Percentiles rank a stretch among this genome's conserved stretches.
These are phyloP conservation scores for Emergomyces pasteurianus DNA, from an alignment of 2,329 filamentous ascomycete genomes.

Conservation along the genomic window DNA sequence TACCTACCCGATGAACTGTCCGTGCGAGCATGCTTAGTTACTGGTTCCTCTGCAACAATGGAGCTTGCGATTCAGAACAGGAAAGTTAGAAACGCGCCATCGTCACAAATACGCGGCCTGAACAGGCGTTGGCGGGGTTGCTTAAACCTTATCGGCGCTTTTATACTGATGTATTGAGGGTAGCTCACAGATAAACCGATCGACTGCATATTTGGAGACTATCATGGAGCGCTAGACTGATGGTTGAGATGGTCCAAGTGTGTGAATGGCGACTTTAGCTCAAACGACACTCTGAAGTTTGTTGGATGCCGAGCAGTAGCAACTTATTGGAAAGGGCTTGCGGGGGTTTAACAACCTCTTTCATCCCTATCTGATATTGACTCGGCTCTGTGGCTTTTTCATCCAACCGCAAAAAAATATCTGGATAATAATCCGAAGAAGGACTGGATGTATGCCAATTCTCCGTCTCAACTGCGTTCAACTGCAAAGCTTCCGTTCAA, in stretches of 20 bases:
- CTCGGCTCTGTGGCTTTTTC: neutral
- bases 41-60: neutral
- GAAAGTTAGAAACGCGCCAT: neutral
- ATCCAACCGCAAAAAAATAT: neutral
- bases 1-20: too few relatives aligned
- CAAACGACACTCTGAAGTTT: neutral
- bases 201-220: neutral
- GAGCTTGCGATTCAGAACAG: too few relatives aligned
- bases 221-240: neutral
- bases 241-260: neutral
- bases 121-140: neutral
- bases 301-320: neutral
- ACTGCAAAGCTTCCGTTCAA: neutral
- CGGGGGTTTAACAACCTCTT: neutral
- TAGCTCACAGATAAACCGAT: neutral
- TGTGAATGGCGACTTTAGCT: neutral
- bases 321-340: too few relatives aligned
- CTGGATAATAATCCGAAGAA: neutral
- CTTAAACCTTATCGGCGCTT: neutral
- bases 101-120: neutral
- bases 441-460: neutral
- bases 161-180: neutral
- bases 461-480: neutral
- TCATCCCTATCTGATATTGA: neutral
- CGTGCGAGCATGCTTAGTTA: too few relatives aligned